Conservation (phyloP, 768 basidiomycete genomes). For the Rhodotorula kratochvilovae region DNA sequence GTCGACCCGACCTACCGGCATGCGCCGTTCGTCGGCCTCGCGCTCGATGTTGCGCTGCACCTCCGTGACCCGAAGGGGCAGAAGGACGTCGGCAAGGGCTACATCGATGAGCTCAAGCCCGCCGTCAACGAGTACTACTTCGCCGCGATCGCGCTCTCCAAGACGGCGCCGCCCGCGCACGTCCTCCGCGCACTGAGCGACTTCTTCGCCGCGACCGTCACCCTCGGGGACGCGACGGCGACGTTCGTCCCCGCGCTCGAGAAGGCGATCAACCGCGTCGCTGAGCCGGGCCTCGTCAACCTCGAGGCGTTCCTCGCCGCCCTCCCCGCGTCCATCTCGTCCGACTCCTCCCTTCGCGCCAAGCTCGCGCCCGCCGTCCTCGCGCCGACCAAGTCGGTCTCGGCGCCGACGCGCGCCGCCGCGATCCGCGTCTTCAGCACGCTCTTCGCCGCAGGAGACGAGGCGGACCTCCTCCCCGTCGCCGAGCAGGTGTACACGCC, state of each 20-base stretch:
- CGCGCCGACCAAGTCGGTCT: slow-evolving; percentile 44
- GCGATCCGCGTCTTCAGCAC: slow-evolving; percentile 43
- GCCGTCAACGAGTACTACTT: slow-evolving; percentile 60
- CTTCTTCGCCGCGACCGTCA: slow-evolving; percentile 39
- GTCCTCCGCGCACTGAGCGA: slow-evolving; percentile 47
- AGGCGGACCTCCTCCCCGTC: slow-evolving; percentile 46
- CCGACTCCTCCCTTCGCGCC: slow-evolving; percentile 53
- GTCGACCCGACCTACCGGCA: slow-evolving; percentile 32
- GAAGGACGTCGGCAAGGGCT: slow-evolving; percentile 52
- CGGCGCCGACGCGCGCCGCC: slow-evolving; percentile 46
- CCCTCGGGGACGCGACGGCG: slow-evolving; percentile 53
- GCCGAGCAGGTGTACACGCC: slow-evolving; percentile 66
- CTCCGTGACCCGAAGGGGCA: slow-evolving; percentile 27
- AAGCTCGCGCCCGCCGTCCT: slow-evolving; percentile 45
- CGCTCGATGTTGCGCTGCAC: slow-evolving; percentile 48
- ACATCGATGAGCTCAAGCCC: slow-evolving; percentile 51
- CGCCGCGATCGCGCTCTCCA: slow-evolving; percentile 63
- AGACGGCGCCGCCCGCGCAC: slow-evolving; percentile 60
- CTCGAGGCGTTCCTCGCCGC: slow-evolving; percentile 15
- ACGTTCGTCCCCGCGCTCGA: slow-evolving; percentile 68
- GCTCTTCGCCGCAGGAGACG: slow-evolving; percentile 32
- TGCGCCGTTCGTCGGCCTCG: slow-evolving; percentile 61
- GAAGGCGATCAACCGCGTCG: slow-evolving; percentile 72
- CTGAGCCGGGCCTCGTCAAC: slow-evolving; percentile 65
- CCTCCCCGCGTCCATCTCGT: slow-evolving; percentile 56